Evolutionary conservation across 179 eudicot species (phyloP).

Genomic region (Patellifolia procumbens): DNA sequence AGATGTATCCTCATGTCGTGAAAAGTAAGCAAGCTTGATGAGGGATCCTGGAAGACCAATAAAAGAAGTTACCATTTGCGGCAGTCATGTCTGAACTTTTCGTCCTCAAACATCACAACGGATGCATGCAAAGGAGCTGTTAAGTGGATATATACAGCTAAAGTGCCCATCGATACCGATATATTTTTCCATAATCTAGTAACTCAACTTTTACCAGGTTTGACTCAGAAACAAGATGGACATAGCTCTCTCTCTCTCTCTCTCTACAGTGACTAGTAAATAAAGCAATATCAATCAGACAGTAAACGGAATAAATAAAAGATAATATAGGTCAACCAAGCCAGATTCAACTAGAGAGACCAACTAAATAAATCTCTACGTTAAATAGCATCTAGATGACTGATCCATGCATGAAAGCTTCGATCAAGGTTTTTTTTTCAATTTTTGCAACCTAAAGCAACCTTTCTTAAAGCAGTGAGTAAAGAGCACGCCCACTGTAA

Average conservation of each 20-base stretch:
- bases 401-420: background rate
- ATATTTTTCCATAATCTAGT: background rate
- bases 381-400: background rate
- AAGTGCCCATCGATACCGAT: background rate
- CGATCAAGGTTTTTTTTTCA: background rate
- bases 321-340: background rate
- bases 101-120: background rate
- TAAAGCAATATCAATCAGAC: background rate
- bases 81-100: background rate
- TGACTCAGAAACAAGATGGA: too few relatives aligned
- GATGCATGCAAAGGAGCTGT: background rate
- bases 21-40: constrained; percentile 89
- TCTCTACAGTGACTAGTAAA: background rate
- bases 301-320: background rate
- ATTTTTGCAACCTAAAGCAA: background rate
- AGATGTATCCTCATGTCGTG: constrained; percentile 83
- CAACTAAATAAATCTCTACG: background rate
- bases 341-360: background rate
- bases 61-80: background rate
- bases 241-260: too few relatives aligned
- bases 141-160: background rate
- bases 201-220: too few relatives aligned
- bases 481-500: background rate
- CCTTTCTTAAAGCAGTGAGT: background rate
- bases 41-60: constrained; percentile 69